These are phyloP conservation scores for Ceriops tagal DNA, from an alignment of 345 rosid species.

Conservation along the genomic window DNA sequence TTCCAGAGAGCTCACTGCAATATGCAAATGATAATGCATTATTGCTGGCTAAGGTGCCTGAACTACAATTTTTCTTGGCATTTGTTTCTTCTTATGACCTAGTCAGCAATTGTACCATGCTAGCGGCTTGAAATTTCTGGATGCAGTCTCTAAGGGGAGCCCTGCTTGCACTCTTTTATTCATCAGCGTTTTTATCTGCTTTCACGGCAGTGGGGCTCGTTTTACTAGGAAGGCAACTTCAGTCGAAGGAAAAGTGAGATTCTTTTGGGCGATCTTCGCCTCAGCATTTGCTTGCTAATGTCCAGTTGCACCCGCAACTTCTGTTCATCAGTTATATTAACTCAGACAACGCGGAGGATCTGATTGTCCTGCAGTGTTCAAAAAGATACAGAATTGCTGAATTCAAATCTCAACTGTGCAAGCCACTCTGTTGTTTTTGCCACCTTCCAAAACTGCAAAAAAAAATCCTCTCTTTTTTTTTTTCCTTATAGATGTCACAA, in stretches of 20 bases:
- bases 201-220: conserved; percentile 57
- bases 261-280: conserved; percentile 6
- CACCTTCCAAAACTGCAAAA: neutral
- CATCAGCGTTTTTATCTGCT: conserved; percentile 60
- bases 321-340: neutral
- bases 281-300: conserved; percentile 9
- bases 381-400: conserved; percentile 2
- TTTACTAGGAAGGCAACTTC: conserved; percentile 58
- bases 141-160: conserved; percentile 84
- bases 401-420: conserved; percentile 2
- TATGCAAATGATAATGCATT: conserved; percentile 92
- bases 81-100: conserved; percentile 7
- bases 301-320: neutral
- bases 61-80: neutral
- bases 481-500: too few relatives aligned
- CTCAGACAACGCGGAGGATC: neutral
- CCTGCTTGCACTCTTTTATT: conserved; percentile 56
- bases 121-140: conserved; percentile 14
- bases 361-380: neutral
- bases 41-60: conserved; percentile 64
- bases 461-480: too few relatives aligned
- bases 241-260: conserved; percentile 51
- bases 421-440: neutral
- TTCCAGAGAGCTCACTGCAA: conserved; percentile 76
- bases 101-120: neutral